A percentile compares a stretch with the other conserved stretches of the same genome.
Conservation (phyloP, 805 yeast genomes). For the Yarrowia sp. region DNA sequence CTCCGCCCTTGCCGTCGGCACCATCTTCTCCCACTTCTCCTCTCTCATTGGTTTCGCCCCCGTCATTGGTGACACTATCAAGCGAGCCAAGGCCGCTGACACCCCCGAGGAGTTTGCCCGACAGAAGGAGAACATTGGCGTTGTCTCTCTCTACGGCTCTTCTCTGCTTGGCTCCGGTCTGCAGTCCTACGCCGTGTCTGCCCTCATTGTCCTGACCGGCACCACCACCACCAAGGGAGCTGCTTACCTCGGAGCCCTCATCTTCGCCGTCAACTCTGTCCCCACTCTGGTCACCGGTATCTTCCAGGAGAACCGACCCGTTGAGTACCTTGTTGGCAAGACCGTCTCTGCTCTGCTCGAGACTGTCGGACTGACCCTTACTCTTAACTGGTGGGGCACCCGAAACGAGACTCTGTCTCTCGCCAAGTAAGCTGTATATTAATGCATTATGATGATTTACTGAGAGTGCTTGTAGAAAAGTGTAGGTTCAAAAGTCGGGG, state of each 20-base stretch:
- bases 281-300: constrained; percentile 40
- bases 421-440: constrained; percentile 10
- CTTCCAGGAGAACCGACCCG: constrained; percentile 40
- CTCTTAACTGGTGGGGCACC: constrained; percentile 43
- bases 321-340: constrained; percentile 40
- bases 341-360: constrained; percentile 40
- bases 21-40: constrained; percentile 42
- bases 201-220: constrained; percentile 42
- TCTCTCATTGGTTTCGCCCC: constrained; percentile 41
- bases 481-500: neutral
- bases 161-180: constrained; percentile 41
- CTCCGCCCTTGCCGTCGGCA: constrained; percentile 43
- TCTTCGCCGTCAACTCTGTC: constrained; percentile 41
- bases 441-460: neutral
- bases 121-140: constrained; percentile 42
- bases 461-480: neutral
- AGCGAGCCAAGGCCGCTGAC: constrained; percentile 39
- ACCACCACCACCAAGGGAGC: constrained; percentile 43
- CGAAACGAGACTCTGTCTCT: constrained; percentile 28
- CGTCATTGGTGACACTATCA: constrained; percentile 42
- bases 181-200: constrained; percentile 45
- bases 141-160: constrained; percentile 39
- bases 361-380: constrained; percentile 44
- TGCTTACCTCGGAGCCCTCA: constrained; percentile 41
- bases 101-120: constrained; percentile 41